Conservation (phyloP, 441 rosid species). For the Euphorbia schlechtendalii region DNA sequence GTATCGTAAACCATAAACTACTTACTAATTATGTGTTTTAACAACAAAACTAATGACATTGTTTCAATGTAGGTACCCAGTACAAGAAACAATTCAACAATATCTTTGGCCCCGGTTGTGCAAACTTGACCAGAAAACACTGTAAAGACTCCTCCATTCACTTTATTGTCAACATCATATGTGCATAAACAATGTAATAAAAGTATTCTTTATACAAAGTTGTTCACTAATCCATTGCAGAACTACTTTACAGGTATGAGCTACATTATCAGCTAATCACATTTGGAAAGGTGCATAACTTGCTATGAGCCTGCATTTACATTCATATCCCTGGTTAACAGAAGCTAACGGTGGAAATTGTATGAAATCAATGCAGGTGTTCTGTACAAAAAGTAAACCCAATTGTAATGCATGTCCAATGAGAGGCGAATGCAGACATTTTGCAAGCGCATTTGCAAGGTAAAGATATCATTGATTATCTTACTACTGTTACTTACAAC, state of each 20-base stretch:
- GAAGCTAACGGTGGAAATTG: conserved; percentile 7
- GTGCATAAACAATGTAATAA: too few species aligned
- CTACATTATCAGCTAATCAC: conserved; percentile 96
- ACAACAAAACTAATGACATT: conserved; percentile 18
- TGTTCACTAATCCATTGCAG: conserved; percentile 23
- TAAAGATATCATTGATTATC: conserved; percentile 28
- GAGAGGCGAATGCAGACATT: conserved; percentile 98
- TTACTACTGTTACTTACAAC: too few species aligned
- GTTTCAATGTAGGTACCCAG: conserved; percentile 62
- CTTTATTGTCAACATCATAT: too few species aligned
- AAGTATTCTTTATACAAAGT: conserved; percentile 5
- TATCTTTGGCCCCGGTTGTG: conserved; percentile 94
- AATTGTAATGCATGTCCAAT: conserved; percentile 98
- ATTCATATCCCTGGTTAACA: conserved; percentile 7
- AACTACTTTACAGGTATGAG: conserved; percentile 61
- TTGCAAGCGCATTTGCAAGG: conserved; percentile 99
- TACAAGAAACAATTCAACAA: conserved; percentile 85
- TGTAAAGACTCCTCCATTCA: conserved; percentile 55
- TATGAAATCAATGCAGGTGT: conserved; percentile 88
- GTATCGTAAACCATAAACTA: conserved; percentile 22
- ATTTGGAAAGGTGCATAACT: conserved; percentile 70
- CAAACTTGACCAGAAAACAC: conserved; percentile 80
- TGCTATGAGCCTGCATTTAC: conserved; percentile 15
- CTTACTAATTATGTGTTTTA: neutral
- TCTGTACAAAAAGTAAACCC: conserved; percentile 89